A percentile compares a stretch with the other conserved stretches of the same genome.
phyloP scores from a whole-genome alignment of 2,329 filamentous ascomycete genomes.

The Remersonia thermophila region DNA sequence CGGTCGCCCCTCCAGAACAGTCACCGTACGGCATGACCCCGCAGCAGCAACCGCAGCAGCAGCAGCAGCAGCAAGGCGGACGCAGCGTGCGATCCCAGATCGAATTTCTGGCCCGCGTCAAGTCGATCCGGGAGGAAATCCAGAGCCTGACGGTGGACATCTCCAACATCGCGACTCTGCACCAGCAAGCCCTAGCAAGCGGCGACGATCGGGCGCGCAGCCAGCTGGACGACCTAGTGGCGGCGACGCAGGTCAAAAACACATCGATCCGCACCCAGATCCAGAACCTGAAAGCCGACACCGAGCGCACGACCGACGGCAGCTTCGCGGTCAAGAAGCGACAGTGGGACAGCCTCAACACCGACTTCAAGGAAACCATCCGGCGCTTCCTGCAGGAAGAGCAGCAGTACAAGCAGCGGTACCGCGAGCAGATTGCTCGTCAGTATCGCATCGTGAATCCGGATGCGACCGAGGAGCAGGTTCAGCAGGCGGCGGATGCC shows the following conservation, averaged over 20 bases:
- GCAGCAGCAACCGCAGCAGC: constrained; percentile 5
- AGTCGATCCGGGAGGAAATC: constrained; percentile 56
- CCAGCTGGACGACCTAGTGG: constrained; percentile 54
- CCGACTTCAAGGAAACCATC: constrained; percentile 59
- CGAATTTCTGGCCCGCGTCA: constrained; percentile 57
- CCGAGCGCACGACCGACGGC: constrained; percentile 47
- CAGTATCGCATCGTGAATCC: constrained; percentile 77
- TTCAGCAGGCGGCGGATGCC: constrained; percentile 53
- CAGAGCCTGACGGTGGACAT: constrained; percentile 53
- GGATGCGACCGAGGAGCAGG: constrained; percentile 62
- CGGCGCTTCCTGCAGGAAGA: constrained; percentile 61
- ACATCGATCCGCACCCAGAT: constrained; percentile 69
- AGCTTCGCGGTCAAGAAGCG: constrained; percentile 55
- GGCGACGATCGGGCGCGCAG: constrained; percentile 28
- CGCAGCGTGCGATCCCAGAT: constrained; percentile 41
- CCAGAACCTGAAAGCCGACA: constrained; percentile 61
- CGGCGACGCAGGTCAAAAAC: constrained; percentile 60
- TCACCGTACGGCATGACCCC: constrained; percentile 13
- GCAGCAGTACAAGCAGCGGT: constrained; percentile 55
- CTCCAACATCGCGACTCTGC: constrained; percentile 53
- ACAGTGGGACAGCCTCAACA: constrained; percentile 58
- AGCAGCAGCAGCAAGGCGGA: constrained; percentile 2
- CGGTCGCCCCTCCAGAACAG: constrained; percentile 2
- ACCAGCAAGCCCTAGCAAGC: constrained; percentile 59
- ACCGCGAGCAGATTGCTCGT: constrained; percentile 65